Evolutionary conservation across 202 grass and related monocot genomes (phyloP), one percentile per base, ranked within the genome.

Genomic region (Saccharum hybrid): DNA sequence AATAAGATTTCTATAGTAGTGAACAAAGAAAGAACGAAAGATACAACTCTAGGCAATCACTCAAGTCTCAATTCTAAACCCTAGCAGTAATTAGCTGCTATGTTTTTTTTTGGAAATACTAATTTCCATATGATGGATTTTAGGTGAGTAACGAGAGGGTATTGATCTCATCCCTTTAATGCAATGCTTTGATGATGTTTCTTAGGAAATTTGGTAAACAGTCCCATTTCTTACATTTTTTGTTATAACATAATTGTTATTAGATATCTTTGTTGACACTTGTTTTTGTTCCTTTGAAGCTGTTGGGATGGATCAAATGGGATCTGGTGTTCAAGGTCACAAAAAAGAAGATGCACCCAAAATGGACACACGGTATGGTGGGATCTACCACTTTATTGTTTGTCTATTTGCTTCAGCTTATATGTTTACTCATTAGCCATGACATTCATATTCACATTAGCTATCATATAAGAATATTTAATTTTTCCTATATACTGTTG

Each of bases 341-440:
- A 75, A 79, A 15, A 76, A 90, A 65, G 85, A 90, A 65, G 85
- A 84, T 84, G 63, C 88, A 65, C 65, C 87, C 40, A 86, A 68
- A 71, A 87, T 82, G 68, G 71, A 14, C 21, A 74, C 65, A 79
- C 5, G 4, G 82, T 85, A 85, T 54, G 42, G 34, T 2, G 19
- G 19, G 52, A 75, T 84, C 40, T 51, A 7, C 40, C 18, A 72
- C 39, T 83, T 56, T 45, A 10, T 10, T n/a, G 40, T 63, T 40
- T 66, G 13, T 67, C 13, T 46, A 64, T 71, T 79, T 71, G 34
- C 62, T 37, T 76, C 64, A 82, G 60, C 36, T 8, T 80, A 59
- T 59, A 41, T 14, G 1, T 81, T 73, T 76, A 78, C 4, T 46
- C 12, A 37, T 14, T 79, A 23, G 5, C 33, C 59, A 23, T 52